These are phyloP conservation scores for Teratosphaeria epicoccoides DNA, from an alignment of 2,329 filamentous ascomycete genomes.

Conservation along the genomic window DNA sequence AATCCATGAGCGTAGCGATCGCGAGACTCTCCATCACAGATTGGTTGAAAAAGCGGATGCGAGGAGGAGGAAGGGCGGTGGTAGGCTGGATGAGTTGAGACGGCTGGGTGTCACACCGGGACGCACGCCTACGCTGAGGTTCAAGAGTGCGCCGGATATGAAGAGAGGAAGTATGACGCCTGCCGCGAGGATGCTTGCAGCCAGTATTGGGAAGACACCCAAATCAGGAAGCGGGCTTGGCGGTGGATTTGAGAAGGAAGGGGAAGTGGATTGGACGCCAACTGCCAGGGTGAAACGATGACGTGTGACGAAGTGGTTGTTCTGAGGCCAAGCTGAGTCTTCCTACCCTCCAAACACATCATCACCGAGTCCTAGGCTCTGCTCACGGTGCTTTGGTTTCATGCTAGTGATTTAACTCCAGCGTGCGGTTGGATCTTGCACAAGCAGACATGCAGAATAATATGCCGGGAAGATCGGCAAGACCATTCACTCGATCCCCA, in stretches of 20 bases:
- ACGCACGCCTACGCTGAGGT: slow-evolving; percentile 55
- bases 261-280: not conserved
- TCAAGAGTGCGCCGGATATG: slow-evolving; percentile 46
- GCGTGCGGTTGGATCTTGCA: too few relatives aligned
- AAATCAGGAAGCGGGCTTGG: slow-evolving; percentile 8
- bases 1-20: slow-evolving; percentile 59
- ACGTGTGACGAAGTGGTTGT: not conserved
- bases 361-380: not conserved
- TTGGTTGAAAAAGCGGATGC: slow-evolving; percentile 76
- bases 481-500: too few relatives aligned
- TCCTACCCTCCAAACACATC: not conserved
- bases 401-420: too few relatives aligned
- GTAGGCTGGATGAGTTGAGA: slow-evolving; percentile 23
- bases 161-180: slow-evolving; percentile 51
- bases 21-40: slow-evolving; percentile 72
- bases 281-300: slow-evolving; percentile 2
- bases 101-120: slow-evolving; percentile 33
- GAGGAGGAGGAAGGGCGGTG: slow-evolving; percentile 55
- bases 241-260: slow-evolving; percentile 7
- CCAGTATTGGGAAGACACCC: slow-evolving; percentile 43
- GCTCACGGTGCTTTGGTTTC: not conserved
- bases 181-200: slow-evolving; percentile 59
- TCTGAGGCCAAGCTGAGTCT: not conserved
- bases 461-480: too few relatives aligned
- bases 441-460: too few relatives aligned